A percentile compares a stretch with the other conserved stretches of the same genome.
Conservation (phyloP, 2,329 filamentous ascomycete genomes). For the Botrytis fabae region DNA sequence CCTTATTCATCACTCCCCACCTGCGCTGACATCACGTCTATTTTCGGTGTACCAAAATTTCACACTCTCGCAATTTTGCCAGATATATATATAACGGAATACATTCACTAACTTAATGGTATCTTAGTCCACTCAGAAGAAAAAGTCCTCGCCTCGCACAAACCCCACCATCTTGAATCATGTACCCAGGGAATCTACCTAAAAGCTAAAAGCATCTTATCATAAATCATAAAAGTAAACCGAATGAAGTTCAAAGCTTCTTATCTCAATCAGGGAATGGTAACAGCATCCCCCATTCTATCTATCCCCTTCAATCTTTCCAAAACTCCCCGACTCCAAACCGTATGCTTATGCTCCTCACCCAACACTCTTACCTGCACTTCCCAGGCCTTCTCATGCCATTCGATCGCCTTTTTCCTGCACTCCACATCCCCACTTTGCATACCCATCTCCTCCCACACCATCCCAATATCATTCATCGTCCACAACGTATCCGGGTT, state of each 20-base stretch:
- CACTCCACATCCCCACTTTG: not conserved
- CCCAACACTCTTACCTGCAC: not conserved
- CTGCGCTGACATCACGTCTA: not conserved
- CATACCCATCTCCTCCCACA: conserved; percentile 8
- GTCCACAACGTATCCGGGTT: conserved; percentile 22
- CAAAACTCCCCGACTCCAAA: not conserved
- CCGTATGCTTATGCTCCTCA: not conserved
- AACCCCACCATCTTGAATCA: not conserved
- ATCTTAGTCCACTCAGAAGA: not conserved
- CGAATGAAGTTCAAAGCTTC: fast-evolving
- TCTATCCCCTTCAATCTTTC: not conserved
- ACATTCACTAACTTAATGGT: not conserved
- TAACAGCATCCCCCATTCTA: not conserved
- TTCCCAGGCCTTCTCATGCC: not conserved
- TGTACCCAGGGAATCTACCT: too few species aligned
- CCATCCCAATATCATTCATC: conserved; percentile 17
- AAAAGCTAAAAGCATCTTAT: too few species aligned
- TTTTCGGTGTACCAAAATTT: fast-evolving
- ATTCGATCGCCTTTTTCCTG: not conserved
- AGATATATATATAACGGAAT: fast-evolving
- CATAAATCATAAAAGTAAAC: too few species aligned
- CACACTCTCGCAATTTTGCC: fast-evolving
- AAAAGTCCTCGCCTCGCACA: not conserved
- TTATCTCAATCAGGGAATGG: fast-evolving
- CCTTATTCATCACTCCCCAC: not conserved